These are phyloP conservation scores for Catenaria anguillulae DNA, from an alignment of 371 early-diverging fungal genomes.

Conservation along the genomic window DNA sequence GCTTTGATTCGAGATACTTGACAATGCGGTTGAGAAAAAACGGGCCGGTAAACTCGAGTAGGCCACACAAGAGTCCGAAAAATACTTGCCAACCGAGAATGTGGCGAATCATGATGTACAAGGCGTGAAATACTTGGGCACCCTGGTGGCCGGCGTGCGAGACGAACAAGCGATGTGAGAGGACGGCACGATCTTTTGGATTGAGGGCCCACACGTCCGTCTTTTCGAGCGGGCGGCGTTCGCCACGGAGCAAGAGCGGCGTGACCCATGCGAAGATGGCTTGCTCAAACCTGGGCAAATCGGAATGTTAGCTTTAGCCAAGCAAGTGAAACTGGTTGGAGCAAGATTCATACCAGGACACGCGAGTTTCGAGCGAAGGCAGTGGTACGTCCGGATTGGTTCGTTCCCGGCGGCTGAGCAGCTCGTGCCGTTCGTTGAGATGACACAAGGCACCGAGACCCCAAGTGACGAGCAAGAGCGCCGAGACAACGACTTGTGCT, in stretches of 20 bases:
- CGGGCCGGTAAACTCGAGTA: background rate
- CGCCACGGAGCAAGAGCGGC: background rate
- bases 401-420: background rate
- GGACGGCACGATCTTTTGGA: background rate
- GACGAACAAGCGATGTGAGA: background rate
- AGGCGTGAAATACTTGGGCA: background rate
- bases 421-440: background rate
- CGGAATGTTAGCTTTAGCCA: no score
- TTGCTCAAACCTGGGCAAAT: no score
- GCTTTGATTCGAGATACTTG: background rate
- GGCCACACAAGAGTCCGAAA: background rate
- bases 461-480: background rate
- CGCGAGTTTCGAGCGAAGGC: background rate
- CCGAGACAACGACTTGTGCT: background rate
- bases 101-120: background rate
- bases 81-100: background rate
- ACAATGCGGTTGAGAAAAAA: constrained; percentile 6
- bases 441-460: background rate
- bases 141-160: no score
- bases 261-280: background rate
- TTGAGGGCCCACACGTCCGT: constrained; percentile 1
- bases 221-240: background rate
- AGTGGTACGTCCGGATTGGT: background rate
- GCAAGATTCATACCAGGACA: no score
- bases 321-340: no score